Evolutionary conservation across 495 filamentous ascomycete genomes (phyloP).

Genomic region (Entonaema liquescens): DNA sequence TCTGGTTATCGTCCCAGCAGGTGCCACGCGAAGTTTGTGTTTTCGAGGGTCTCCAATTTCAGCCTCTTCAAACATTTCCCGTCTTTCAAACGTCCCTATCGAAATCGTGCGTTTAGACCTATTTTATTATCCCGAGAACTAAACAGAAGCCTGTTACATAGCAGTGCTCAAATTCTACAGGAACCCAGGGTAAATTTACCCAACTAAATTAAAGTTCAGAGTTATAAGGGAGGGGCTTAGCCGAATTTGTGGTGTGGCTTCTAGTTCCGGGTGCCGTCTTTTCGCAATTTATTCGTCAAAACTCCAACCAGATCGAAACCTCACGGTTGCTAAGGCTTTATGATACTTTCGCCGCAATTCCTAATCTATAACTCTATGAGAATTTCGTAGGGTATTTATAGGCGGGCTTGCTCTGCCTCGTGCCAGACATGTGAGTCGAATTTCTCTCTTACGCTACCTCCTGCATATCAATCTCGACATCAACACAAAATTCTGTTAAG

Average conservation of each 20-base stretch:
- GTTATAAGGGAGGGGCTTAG: not conserved
- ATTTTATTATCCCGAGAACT: not conserved
- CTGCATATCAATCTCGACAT: not conserved
- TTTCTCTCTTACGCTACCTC: not conserved
- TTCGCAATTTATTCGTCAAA: conserved; percentile 9
- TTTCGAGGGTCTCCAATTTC: conserved; percentile 44
- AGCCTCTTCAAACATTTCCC: conserved; percentile 40
- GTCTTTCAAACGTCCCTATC: conserved; percentile 27
- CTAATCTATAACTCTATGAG: conserved; percentile 24
- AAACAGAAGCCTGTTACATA: not conserved
- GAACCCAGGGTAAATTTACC: not conserved
- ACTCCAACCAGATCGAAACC: not conserved
- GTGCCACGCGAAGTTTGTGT: conserved; percentile 43
- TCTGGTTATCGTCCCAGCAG: conserved; percentile 29
- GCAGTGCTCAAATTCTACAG: not conserved
- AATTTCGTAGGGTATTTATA: conserved; percentile 27
- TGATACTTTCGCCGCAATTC: not conserved
- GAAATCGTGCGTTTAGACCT: conserved; percentile 11
- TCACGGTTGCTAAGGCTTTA: not conserved
- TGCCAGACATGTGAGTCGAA: conserved; percentile 31
- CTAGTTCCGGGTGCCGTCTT: conserved; percentile 1
- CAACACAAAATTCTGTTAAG: not conserved
- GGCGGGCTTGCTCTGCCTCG: conserved; percentile 31
- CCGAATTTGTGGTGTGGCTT: conserved; percentile 2
- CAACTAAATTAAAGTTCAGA: not conserved